A percentile compares a stretch with the other conserved stretches of the same genome.
Evolutionary conservation across 305 asterid species (phyloP).

Genomic region (Withania somnifera): DNA sequence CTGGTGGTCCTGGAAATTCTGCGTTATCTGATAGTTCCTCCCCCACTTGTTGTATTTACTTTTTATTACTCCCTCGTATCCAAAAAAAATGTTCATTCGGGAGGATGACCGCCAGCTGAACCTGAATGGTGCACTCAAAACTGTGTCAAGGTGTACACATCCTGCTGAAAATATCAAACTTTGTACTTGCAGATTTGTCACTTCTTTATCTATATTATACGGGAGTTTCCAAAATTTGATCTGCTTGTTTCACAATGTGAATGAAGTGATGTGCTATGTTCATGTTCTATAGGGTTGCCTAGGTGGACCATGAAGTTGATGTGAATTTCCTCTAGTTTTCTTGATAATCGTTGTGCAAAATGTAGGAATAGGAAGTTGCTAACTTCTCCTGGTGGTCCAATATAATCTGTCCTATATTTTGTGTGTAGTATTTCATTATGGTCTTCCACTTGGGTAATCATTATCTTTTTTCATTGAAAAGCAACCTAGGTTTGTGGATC

Average conservation of each 20-base stretch:
- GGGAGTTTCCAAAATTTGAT: neutral
- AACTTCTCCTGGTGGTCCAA: neutral
- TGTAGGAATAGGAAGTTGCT: neutral
- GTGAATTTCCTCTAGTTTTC: neutral
- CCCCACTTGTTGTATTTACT: neutral
- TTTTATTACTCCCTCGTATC: neutral
- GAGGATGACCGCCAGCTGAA: neutral
- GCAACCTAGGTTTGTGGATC: slow-evolving; percentile 90
- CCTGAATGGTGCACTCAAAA: neutral
- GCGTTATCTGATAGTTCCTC: neutral
- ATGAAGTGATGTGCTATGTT: neutral
- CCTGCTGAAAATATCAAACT: neutral
- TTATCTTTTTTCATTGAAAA: slow-evolving; percentile 18
- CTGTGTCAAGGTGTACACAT: neutral
- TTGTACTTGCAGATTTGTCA: neutral
- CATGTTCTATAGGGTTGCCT: neutral
- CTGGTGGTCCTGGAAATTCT: neutral
- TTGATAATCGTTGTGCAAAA: neutral
- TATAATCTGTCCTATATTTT: neutral
- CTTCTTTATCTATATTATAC: neutral
- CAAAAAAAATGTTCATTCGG: neutral
- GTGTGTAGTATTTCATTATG: neutral
- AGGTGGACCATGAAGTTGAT: neutral
- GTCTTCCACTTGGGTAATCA: neutral
- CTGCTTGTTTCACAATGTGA: neutral